Conservation (phyloP, 2,329 filamentous ascomycete genomes). For the Trichophyton verrucosum region DNA sequence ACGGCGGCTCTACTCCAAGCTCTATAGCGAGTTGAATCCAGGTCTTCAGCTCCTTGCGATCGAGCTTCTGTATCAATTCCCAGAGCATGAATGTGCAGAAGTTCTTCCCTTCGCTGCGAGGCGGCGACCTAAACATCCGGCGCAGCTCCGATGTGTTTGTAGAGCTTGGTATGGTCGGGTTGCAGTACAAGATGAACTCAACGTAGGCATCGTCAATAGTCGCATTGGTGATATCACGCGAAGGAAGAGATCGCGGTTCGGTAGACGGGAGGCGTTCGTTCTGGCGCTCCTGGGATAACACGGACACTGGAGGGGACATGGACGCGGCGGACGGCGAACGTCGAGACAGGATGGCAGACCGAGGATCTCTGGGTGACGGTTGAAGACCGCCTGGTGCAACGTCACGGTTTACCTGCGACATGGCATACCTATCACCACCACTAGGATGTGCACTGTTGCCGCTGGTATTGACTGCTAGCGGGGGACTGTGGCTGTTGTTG, state of each 20-base stretch:
- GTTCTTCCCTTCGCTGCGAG: constrained; percentile 74
- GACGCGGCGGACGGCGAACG: constrained; percentile 25
- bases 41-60: constrained; percentile 75
- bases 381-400: constrained; percentile 21
- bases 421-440: neutral
- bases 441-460: neutral
- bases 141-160: constrained; percentile 59
- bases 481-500: neutral
- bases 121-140: constrained; percentile 65
- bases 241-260: constrained; percentile 47
- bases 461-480: neutral
- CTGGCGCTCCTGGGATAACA: constrained; percentile 18
- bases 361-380: constrained; percentile 26
- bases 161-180: constrained; percentile 61
- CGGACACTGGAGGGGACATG: constrained; percentile 28
- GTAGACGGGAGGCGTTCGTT: constrained; percentile 17
- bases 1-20: constrained; percentile 77
- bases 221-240: constrained; percentile 53
- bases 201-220: constrained; percentile 75
- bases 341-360: constrained; percentile 19
- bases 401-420: neutral
- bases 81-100: constrained; percentile 70
- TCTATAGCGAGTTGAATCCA: constrained; percentile 81
- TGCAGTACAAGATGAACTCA: constrained; percentile 78
- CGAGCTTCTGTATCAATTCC: constrained; percentile 64